Evolutionary conservation across 441 rosid genomes (phyloP), one percentile per base, ranked within the genome.

Genomic region (Gossypium lobatum): DNA sequence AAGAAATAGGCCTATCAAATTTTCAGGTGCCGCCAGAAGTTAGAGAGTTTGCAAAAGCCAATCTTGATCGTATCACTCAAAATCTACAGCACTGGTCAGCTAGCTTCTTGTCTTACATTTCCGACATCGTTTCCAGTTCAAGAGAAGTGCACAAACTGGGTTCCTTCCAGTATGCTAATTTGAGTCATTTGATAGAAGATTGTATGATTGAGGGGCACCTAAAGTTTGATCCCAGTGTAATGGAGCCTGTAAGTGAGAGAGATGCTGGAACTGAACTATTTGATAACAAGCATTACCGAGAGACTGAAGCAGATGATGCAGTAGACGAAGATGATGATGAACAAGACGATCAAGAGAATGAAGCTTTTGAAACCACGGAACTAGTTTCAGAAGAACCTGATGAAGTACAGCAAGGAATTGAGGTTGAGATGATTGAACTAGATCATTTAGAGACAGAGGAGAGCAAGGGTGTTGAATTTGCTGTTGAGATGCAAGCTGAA

Each of bases 101-200:
- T 57, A 53, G 84, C 28, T 83, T 84, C 45, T 34, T 78, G 18
- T 76, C 83, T 74, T 84, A 73, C 55, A 31, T 85, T 58, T 80
- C 75, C 10, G 76, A 83, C 70, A 73, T 85, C 70, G 63, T 87
- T 67, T 71, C 74, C 55, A 78, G 78, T 57, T 78, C 87, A 75
- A 75, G 84, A 53, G 85, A 75, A 25, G 74, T 68, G 78, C 80
- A 73, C 50, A 71, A 73, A 61, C 48, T 76, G 71, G 80, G 76
- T 70, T 52, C 75, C 23, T 65, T 89, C 54, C 82, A 82, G 55
- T 93, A 79, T 73, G 80, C 80, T 59, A 93, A 95, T 81, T 75
- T 85, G 85, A 89, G 91, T 42, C 72, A 52, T 73, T 64, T 83
- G 79, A 75, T 84, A 0, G 88, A 88, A 68, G 81, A 80, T 42